phyloP scores from a whole-genome alignment of 139 green algal species.

The Chlorella vulgaris region DNA sequence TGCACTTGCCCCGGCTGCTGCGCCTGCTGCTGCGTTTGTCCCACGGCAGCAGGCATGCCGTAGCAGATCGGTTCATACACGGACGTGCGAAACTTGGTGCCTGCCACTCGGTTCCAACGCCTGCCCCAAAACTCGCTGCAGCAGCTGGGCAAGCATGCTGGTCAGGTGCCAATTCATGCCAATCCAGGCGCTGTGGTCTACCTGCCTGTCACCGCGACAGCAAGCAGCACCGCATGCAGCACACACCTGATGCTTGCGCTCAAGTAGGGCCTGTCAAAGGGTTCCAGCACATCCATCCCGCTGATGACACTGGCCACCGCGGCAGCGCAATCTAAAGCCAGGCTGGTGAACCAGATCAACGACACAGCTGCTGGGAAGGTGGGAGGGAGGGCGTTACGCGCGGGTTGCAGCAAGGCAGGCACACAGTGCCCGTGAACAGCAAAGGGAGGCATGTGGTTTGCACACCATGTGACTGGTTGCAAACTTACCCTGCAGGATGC shows the following conservation, averaged over 20 bases:
- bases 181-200: no score
- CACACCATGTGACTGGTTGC: not conserved
- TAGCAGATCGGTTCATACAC: constrained; percentile 1
- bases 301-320: not conserved
- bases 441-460: not conserved
- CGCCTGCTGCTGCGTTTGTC: not conserved
- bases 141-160: not conserved
- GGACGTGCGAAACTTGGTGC: not conserved
- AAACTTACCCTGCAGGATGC: not conserved
- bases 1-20: no score
- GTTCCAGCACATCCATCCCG: not conserved
- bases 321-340: not conserved
- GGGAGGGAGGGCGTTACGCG: not conserved
- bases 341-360: constrained; percentile 11
- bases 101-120: not conserved
- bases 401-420: not conserved
- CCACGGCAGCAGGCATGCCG: not conserved
- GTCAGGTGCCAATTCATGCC: no score
- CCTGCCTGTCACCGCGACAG: no score
- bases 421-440: not conserved
- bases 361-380: not conserved
- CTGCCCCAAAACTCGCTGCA: constrained; percentile 16
- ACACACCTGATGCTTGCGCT: not conserved
- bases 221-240: no score
- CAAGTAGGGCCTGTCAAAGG: constrained; percentile 2